phyloP scores from a whole-genome alignment of 768 basidiomycete genomes.

The Lactarius deliciosus region DNA sequence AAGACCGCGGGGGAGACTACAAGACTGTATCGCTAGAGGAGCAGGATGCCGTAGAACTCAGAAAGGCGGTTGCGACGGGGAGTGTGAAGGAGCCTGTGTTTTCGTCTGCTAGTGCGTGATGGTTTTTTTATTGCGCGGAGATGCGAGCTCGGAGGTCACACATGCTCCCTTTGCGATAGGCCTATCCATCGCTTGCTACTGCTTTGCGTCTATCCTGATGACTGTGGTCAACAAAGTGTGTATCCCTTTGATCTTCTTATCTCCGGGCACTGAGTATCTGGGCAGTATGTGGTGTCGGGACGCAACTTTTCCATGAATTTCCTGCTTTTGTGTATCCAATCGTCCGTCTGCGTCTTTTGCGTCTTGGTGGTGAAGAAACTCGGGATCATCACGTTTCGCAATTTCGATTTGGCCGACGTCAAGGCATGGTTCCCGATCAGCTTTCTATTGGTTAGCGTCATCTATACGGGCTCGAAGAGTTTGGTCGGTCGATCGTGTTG shows the following conservation, averaged over 20 bases:
- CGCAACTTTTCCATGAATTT: constrained; percentile 96
- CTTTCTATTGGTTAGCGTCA: constrained; percentile 86
- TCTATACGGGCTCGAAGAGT: constrained; percentile 97
- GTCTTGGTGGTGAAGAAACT: constrained; percentile 71
- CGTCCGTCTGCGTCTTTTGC: constrained; percentile 78
- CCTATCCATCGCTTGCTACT: constrained; percentile 84
- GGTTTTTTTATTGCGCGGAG: neutral
- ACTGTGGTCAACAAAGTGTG: constrained; percentile 93
- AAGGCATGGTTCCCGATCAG: constrained; percentile 96
- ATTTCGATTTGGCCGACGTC: constrained; percentile 80
- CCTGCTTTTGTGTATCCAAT: constrained; percentile 88
- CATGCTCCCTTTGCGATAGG: constrained; percentile 44
- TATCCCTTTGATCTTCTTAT: neutral
- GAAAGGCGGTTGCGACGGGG: constrained; percentile 49
- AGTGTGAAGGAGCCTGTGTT: constrained; percentile 34
- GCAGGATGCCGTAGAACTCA: constrained; percentile 53
- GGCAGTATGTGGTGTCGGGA: constrained; percentile 92
- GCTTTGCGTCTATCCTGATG: constrained; percentile 92
- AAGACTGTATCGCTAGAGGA: constrained; percentile 33
- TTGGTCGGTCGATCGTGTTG: constrained; percentile 56
- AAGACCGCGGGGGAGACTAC: constrained; percentile 30
- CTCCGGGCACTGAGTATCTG: constrained; percentile 1
- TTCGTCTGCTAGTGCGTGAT: constrained; percentile 36
- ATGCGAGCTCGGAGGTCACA: neutral
- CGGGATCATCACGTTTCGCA: constrained; percentile 80